phyloP scores from a whole-genome alignment of 2,329 filamentous ascomycete species.

The Rasamsonia emersonii region DNA sequence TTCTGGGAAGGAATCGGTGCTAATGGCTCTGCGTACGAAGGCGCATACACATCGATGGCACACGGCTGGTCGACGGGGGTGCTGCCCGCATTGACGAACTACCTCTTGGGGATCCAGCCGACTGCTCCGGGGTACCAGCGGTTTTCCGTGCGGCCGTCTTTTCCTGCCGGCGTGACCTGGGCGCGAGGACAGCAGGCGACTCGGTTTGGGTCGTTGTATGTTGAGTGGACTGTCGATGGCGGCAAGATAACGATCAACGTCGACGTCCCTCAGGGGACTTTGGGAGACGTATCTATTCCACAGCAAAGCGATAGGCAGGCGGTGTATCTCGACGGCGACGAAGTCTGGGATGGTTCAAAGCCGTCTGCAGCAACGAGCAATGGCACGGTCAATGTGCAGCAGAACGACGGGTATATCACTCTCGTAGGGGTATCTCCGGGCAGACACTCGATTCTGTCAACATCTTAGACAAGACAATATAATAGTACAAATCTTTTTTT shows the following conservation, averaged over 20 bases:
- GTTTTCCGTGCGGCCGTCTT: constrained; percentile 28
- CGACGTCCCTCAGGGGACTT: constrained; percentile 4
- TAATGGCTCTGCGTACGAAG: constrained; percentile 37
- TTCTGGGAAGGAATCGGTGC: constrained; percentile 46
- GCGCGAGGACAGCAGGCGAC: constrained; percentile 39
- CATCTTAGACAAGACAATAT: no score
- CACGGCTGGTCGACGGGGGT: constrained; percentile 47
- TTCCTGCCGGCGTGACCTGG: constrained; percentile 34
- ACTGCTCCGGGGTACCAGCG: constrained; percentile 34
- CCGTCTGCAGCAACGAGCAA: no score
- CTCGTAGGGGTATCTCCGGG: no score
- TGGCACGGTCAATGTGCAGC: no score
- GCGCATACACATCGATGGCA: constrained; percentile 40
- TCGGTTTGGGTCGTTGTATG: constrained; percentile 29
- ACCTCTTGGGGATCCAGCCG: constrained; percentile 42
- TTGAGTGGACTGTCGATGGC: constrained; percentile 27
- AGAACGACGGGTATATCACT: no score
- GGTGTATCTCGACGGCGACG: no score
- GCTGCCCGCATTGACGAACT: constrained; percentile 38
- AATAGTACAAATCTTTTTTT: no score
- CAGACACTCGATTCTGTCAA: no score
- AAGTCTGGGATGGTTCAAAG: no score
- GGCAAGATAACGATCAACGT: constrained; percentile 4
- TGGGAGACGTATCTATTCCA: constrained; percentile 8
- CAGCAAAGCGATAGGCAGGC: background rate